Evolutionary conservation across 441 rosid genomes (phyloP), one percentile per base, ranked within the genome.

Genomic region (Gossypium schwendimanii): DNA sequence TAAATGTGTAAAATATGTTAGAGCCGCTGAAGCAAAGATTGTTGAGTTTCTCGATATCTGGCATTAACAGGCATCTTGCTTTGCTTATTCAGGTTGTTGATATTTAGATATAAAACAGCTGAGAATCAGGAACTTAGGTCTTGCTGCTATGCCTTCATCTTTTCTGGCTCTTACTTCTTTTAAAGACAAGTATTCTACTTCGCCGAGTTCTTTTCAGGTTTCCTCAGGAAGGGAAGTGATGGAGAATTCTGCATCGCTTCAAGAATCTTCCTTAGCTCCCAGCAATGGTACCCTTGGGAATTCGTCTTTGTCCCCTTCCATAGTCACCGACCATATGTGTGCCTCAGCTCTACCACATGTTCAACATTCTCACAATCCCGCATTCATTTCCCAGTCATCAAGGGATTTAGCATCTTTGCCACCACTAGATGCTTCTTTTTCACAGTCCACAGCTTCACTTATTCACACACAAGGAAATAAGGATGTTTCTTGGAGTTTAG

Each of bases 401-500:
- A 79, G 62, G 66, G 81, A 71, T 70, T 66, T 75, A 74, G 81
- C 72, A 24, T 62, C 79, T 66, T 53, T 84, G 57, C 74, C 75
- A 1, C 72, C 75, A 17, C n/a, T 44, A 21, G 44, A 9, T 63
- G 82, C 80, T 78, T 69, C 87, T 21, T 73, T 18, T 31, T 60
- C 79, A 52, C 88, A 77, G 21, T 63, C 84, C 15, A 54, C 81
- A 24, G 33, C 75, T 24, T 60, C 80, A 64, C 71, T 73, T 55
- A 78, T 71, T 80, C 78, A 60, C 45, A 71, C 81, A 66, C 82
- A 78, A 63, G 88, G 83, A 79, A 79, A 55, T 72, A 84, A 79
- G 76, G 87, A 81, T 73, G 69, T 78, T 53, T 58, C 84, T 3
- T 91, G 98, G 93, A 70, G 75, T 78, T 50, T 79, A 18, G 86